phyloP scores from a whole-genome alignment of 2,329 filamentous ascomycete genomes.

The Penicillium sp. region DNA sequence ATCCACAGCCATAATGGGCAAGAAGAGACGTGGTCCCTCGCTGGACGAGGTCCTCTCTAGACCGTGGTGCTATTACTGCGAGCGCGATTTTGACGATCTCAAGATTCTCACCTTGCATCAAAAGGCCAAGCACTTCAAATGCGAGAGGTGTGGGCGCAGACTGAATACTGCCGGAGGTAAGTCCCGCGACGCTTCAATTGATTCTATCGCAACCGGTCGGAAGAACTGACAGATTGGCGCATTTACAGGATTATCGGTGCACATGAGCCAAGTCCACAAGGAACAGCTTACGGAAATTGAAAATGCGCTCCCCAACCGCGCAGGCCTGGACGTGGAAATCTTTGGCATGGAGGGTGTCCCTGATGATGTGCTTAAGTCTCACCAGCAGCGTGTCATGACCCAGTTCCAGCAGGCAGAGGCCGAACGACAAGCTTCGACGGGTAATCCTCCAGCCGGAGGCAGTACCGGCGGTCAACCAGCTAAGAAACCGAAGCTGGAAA shows the following conservation, averaged over 20 bases:
- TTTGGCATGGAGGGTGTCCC: conserved; percentile 98
- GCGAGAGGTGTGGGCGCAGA: conserved; percentile 83
- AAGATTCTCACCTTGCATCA: conserved; percentile 97
- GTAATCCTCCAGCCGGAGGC: conserved; percentile 76
- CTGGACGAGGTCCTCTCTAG: conserved; percentile 85
- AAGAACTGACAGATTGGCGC: conserved; percentile 7
- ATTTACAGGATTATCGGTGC: conserved; percentile 81
- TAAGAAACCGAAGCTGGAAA: conserved; percentile 74
- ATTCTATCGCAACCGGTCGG: not conserved
- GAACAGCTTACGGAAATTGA: conserved; percentile 85
- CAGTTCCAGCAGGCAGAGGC: conserved; percentile 85
- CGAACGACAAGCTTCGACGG: conserved; percentile 78
- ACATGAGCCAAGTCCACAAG: conserved; percentile 99
- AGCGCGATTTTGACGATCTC: conserved; percentile 95
- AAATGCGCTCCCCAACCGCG: conserved; percentile 85
- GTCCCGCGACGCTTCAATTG: conserved; percentile 29
- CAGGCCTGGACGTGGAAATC: conserved; percentile 88
- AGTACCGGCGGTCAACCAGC: conserved; percentile 47
- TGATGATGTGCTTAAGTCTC: conserved; percentile 77
- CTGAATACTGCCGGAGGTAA: conserved; percentile 93
- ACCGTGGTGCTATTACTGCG: conserved; percentile 99
- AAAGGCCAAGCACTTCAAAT: conserved; percentile 99
- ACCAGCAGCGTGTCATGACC: conserved; percentile 83
- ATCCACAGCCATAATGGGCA: conserved; percentile 65
- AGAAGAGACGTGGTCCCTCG: conserved; percentile 86